Evolutionary conservation across 257 asterid genomes (phyloP), one percentile per base, ranked within the genome.

Genomic region (Solanum boliviense): DNA sequence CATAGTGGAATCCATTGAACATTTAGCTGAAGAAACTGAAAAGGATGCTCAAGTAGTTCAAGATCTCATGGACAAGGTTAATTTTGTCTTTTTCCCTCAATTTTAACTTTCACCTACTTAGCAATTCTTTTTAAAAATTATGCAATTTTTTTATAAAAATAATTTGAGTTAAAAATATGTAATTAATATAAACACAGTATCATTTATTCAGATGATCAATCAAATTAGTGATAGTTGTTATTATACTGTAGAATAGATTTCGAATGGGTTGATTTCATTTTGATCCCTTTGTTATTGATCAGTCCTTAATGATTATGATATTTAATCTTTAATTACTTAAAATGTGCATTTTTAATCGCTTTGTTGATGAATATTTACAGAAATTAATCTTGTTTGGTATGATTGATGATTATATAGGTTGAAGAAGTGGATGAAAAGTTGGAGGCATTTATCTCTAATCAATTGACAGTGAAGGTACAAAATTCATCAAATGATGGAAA

Each of bases 1-100:
- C 75, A 79, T 87, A 72, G 89, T 92, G 86, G 90, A 87, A 16
- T 13, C 76, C 3, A 89, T 94, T 62, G 98, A 93, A 90, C 90
- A 91, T 34, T 88, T 89, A 89, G 98, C 98, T 44, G 93, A 93
- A 44, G 48, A 85, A 68, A 86, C 93, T 4, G 93, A 89, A 41
- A 86, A 88, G 83, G 94, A 94, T 86, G 95, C 96, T 87, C 93
- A 86, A n/a, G 13, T 7, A 2, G 89, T 94, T 31, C 96, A 76
- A 82, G 92, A 94, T 44, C 91, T 89, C 10, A 94, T 94, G 83
- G 94, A 94, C 89, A 92, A 93, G 96, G 98, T 94, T 84, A 35
- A 7, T 58, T 31, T 21, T n/a, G 38, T 9, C 70, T 48, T 31
- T 84, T 58, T 3, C 2, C 23, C 52, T 34, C 44, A 6, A 9